Base-by-base conservation (phyloP, 2,329 filamentous ascomycete genomes). In the Macroventuria anomochaeta region DNA sequence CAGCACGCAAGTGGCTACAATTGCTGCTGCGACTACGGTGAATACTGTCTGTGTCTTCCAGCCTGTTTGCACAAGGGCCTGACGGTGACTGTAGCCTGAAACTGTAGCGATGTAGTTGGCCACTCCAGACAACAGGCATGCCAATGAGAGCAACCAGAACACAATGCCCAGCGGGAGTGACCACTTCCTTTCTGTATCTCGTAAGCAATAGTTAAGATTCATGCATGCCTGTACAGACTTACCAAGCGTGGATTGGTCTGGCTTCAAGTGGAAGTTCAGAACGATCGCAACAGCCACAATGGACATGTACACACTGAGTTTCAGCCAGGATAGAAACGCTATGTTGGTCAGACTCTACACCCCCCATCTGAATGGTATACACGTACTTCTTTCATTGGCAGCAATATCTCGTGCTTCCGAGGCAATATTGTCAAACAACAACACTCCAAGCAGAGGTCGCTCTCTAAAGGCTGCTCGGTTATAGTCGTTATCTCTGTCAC, bases 241-340 rank as follows among this genome's bases (percentile, higher is more conserved):
- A 68, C 63, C 60, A 11, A 65, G 53, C 17, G 58, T 38, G 8
- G 60, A 60, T 15, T 95, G 90, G 64, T 87, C 77, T 15, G 80
- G 80, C 69, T 92, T 93, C 42, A 99, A 82, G 70, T 99, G 93
- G 74, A 99, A 99, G 12, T 91, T 96, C 43, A 97, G 82, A 8
- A 96, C 87, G 62, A 99, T 96, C 43, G 95, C 93, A 26, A 96
- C 85, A 23, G 90, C 86, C 7, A 97, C 91, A 44, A 99, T 81
- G 60, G 91, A 87, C 84, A 97, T 93, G 78, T 96, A 96, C 64
- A 96, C 85, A 26, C 90, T 88, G 2, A 97, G 83, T 3, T 93
- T 87, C 17, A 97, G 85, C 83, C 95, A 97, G 2, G 93, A 95
- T 23, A 97, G 87, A 70, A 97, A 97, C 0, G 85, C 77, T 80